Evolutionary conservation across 225 moss, liverwort and hornwort genomes (phyloP), one percentile per base, ranked within the genome.

Genomic region (Antitrichia curtipendula): DNA sequence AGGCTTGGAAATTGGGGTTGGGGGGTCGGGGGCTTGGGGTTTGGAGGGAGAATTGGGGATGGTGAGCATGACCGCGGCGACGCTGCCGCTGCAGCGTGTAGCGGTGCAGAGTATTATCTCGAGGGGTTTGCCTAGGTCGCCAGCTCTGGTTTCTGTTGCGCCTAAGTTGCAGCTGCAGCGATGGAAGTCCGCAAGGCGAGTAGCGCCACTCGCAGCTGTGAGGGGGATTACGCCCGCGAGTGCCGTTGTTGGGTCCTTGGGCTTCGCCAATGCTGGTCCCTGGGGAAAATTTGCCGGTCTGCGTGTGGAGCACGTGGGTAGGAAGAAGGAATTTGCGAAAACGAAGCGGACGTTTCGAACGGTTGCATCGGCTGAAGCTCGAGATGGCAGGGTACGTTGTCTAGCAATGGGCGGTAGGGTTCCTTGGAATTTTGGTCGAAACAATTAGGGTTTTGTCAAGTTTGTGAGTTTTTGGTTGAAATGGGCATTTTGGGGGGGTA

Each of bases 341-440:
- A 63, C 84, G 54, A 91, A 88, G 88, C 91, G 87, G 58, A 84
- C 78, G 32, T 93, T 88, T 82, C 90, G 92, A 50, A 88, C 90
- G 20, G 88, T 90, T 74, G 86, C 94, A 52, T 89, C 90, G 75
- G 92, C 94, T 76, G 94, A 92, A 82, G 61, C 94, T 87, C 91
- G 92, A 70, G 91, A 94, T 86, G 92, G 94, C 57, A 88, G 91
- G 91, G 93, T 93, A 90, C 62, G 87, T 87, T 77, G 50, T 65
- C 77, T 47, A 32, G 43, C 75, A 52, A 78, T 49, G 45, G 59
- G 82, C 73, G 59, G 74, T 68, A 82, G 82, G 85, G 74, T 85
- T 88, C 70, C 31, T 45, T 25, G 63, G 65, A 47, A 63, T 58
- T 45, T n/a, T 57, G 64, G 60, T 74, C 31, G 45, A 36, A 21